A percentile compares a stretch with the other conserved stretches of the same genome.
Evolutionary conservation across 169 alveolate species (phyloP).

Genomic region (Plasmodium billcollinsi): DNA sequence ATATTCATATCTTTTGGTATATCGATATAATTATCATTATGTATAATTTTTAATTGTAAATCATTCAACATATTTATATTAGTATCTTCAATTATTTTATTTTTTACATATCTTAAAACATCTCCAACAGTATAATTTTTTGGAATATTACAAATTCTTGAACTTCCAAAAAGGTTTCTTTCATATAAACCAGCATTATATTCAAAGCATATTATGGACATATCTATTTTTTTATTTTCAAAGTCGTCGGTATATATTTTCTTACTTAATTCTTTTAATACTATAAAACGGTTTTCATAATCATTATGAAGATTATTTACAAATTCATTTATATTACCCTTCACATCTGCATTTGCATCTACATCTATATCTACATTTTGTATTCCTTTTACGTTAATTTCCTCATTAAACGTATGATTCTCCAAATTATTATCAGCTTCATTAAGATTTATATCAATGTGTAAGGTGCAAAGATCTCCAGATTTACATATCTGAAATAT

Average conservation of each 20-base stretch:
- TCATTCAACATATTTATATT: constrained; percentile 20
- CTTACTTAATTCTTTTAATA: constrained; percentile 9
- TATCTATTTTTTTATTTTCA: constrained; percentile 15
- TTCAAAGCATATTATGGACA: constrained; percentile 37
- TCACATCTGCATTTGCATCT: too few relatives aligned
- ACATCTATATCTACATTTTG: too few relatives aligned
- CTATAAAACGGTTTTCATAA: background rate
- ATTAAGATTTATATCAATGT: constrained; percentile 15
- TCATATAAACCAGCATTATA: constrained; percentile 63
- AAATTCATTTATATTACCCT: background rate
- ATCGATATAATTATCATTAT: constrained; percentile 31
- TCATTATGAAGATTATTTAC: background rate
- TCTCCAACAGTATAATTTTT: constrained; percentile 53
- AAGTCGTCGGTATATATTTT: background rate
- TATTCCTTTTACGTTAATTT: background rate
- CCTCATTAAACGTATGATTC: background rate
- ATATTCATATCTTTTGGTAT: constrained; percentile 53
- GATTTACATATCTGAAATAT: constrained; percentile 44
- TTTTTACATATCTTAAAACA: constrained; percentile 37
- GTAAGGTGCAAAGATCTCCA: constrained; percentile 36
- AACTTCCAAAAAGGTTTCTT: constrained; percentile 53
- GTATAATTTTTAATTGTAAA: constrained; percentile 26
- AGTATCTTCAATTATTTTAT: constrained; percentile 37
- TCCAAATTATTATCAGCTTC: background rate
- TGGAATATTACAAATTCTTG: constrained; percentile 72